phyloP scores from a whole-genome alignment of 164 flowering plant species.

The Magnolia kwangsiensis region DNA sequence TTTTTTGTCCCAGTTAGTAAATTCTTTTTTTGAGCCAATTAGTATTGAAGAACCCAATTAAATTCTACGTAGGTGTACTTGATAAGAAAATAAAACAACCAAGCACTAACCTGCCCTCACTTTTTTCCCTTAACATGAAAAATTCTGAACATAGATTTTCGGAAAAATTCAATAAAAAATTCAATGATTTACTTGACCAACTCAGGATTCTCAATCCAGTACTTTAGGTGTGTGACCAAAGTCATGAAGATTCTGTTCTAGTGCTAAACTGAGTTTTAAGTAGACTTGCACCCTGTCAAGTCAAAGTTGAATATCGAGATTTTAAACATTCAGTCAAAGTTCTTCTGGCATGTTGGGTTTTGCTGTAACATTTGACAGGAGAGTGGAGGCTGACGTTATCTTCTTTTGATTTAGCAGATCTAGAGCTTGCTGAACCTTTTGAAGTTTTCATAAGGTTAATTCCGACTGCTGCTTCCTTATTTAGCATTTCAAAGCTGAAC shows the following conservation, averaged over 20 bases:
- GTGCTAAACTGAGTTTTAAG: not conserved
- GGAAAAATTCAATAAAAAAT: too few species aligned
- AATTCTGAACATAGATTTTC: too few species aligned
- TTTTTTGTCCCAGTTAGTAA: too few species aligned
- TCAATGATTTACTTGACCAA: too few species aligned
- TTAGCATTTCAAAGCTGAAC: slow-evolving; percentile 49
- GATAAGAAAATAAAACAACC: too few species aligned
- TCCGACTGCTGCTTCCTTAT: slow-evolving; percentile 64
- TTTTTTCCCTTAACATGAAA: too few species aligned
- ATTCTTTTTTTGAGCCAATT: too few species aligned
- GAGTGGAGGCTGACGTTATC: not conserved
- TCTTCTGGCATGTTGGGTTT: not conserved
- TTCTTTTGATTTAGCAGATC: slow-evolving; percentile 28
- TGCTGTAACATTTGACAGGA: not conserved
- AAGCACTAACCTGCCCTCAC: too few species aligned
- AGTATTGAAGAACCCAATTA: too few species aligned
- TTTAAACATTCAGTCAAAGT: too few species aligned
- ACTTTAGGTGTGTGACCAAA: not conserved
- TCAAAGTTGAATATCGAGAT: not conserved
- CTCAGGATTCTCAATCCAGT: not conserved
- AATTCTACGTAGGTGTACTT: too few species aligned
- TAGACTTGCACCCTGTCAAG: not conserved
- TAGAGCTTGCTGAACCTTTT: slow-evolving; percentile 39
- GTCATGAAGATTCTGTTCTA: not conserved
- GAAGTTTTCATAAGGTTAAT: slow-evolving; percentile 60